Base-by-base conservation (phyloP, 2,329 filamentous ascomycete genomes). In the Epichloe gansuensis region DNA sequence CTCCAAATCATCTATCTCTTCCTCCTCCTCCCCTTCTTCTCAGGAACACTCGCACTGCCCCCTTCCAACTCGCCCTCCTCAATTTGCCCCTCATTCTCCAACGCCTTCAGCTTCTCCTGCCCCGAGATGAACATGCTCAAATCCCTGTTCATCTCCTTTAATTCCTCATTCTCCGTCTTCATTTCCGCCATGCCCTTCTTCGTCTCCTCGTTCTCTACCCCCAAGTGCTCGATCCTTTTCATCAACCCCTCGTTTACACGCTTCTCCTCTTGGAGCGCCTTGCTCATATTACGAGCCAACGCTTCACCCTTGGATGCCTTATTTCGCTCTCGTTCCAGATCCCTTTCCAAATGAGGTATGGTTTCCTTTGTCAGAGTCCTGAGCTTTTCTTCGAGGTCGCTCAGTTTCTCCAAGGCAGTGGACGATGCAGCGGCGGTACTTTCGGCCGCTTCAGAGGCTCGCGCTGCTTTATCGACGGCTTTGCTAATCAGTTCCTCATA, bases 401-500 rank as follows among this genome's bases (percentile, higher is more conserved):
- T 62, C 8, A 87, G 64, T 58, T 80, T 72, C 11, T 70, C 66
- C 23, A 74, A 62, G 0, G 76, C 75, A 54, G 72, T 67, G 5
- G 69, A 72, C 2, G 77, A 76, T 56, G 73, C 71, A 0, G 66
- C 63, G 0, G 71, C 69, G 0, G 86, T 84, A 47, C 74, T 74
- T 55, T 87, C 82, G 0, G 86, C 87, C 0, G 79, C 74, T 0
- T 80, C 74, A 0, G 80, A 75, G 0, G 90, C 88, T 61, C 85
- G 81, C 1, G 83, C 78, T 0, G 90, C 90, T 70, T 97, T 97
- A 67, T 95, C 88, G 0, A 85, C 89, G 0, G 89, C 88, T 56
- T 94, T 89, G 61, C 84, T 85, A 50, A 98, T 78, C 65, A 95
- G 82, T 59, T 95, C 91, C 65, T 97, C 91, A 60, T 95, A 98